Evolutionary conservation across 2,329 filamentous ascomycete species (phyloP), one percentile per base, ranked within the genome.

Genomic region (Botrytis fabae): DNA sequence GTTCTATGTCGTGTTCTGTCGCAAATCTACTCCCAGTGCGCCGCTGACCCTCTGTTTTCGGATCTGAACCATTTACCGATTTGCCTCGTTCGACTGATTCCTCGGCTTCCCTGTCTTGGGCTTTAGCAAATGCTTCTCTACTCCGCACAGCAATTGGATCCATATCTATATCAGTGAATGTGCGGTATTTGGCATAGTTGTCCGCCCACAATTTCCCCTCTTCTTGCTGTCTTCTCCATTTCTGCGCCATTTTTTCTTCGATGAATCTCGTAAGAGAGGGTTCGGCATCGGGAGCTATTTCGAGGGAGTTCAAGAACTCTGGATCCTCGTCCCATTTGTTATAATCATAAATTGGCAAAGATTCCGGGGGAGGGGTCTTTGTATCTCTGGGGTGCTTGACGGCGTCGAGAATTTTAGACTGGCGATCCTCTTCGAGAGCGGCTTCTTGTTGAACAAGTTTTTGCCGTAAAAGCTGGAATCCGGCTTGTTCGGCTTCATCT

Each of bases 1-100:
- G 86, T 80, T 94, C 90, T 10, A 94, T 81, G 74, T 95, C 92
- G 69, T 92, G 88, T 78, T 95, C 92, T 25, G 91, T 92, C 22
- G 88, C 90, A 80, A 90, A 92, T 72, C 89, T 84, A 73, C 86
- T 87, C 71, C 80, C 84, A 75, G 76, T 82, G 75, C 77, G 77
- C 42, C 87, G 84, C 74, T 88, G 84, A 9, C 87, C 85, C 80
- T 92, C 89, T 0, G 86, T 84, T 74, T 86, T 88, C 4, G 86
- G 81, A 74, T 91, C 90, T 22, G 86, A 83, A 10, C 87, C 84
- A 2, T 78, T 75, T 44, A 70, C 72, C n/a, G 77, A 73, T n/a
- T 75, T 75, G 42, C 75, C 76, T 62, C 76, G 76, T 44, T 76
- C 76, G 35, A 78, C 78, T 66, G 76, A 74, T n/a, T 76, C 79